These are phyloP conservation scores for Lycium barbarum DNA, from an alignment of 257 asterid species.

Conservation along the genomic window DNA sequence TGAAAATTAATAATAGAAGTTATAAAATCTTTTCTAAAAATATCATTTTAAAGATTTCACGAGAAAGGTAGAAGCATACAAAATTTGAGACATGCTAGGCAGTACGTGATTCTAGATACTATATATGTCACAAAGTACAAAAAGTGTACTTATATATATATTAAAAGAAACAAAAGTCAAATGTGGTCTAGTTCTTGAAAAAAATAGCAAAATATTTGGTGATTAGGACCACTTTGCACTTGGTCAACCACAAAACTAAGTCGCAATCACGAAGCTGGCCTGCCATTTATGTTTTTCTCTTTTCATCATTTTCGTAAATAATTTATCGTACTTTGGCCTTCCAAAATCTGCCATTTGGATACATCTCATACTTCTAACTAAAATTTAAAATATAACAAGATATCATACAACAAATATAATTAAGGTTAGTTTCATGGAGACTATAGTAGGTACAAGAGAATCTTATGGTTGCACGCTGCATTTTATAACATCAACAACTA, in stretches of 20 bases:
- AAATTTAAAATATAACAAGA: not conserved
- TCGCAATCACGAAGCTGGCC: conserved; percentile 62
- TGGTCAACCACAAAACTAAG: conserved; percentile 50
- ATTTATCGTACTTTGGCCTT: not conserved
- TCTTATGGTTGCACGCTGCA: conserved; percentile 26
- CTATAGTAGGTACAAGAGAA: conserved; percentile 20
- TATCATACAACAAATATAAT: conserved; percentile 5
- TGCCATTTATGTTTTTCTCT: not conserved
- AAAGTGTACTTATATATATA: not conserved
- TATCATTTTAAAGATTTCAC: not conserved
- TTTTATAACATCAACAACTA: not conserved
- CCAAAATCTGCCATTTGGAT: conserved; percentile 56
- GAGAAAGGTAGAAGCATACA: not conserved
- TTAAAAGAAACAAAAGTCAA: conserved; percentile 44
- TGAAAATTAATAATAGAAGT: not conserved
- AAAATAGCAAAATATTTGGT: conserved; percentile 19
- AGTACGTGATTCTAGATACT: conserved; percentile 30
- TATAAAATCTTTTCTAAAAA: too few species aligned
- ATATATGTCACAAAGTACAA: conserved; percentile 25
- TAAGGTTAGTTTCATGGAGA: not conserved
- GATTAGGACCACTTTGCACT: not conserved
- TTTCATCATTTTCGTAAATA: not conserved
- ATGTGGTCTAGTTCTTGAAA: conserved; percentile 38
- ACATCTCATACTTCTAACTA: not conserved
- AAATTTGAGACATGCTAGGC: conserved; percentile 47